A percentile compares a stretch with the other conserved stretches of the same genome.
phyloP scores from a whole-genome alignment of 306 rosid species.

The Prunus mume region DNA sequence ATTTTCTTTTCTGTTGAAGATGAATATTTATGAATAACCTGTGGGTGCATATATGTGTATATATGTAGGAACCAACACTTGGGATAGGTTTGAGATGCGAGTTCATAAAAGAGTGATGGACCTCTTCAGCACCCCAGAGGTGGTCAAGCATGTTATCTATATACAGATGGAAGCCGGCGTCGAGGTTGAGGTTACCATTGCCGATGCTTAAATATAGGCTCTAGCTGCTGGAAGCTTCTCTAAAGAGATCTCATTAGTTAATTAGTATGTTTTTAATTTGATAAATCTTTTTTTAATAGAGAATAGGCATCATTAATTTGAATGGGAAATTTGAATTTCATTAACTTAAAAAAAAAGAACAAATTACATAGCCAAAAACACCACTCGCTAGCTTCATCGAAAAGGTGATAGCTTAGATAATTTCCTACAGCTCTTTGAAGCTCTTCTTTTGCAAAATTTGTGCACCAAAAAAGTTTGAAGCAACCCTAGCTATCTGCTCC shows the following conservation, averaged over 20 bases:
- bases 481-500: not conserved
- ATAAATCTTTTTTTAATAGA: too few relatives aligned
- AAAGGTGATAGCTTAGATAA: too few relatives aligned
- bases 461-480: not conserved
- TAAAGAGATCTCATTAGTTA: too few relatives aligned
- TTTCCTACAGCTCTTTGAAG: not conserved
- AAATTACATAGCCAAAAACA: too few relatives aligned
- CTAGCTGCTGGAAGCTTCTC: not conserved
- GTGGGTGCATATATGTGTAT: not conserved
- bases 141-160: constrained; percentile 64
- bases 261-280: too few relatives aligned
- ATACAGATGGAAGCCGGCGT: constrained; percentile 69
- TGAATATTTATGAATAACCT: too few relatives aligned
- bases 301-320: too few relatives aligned
- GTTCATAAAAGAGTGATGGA: constrained; percentile 72
- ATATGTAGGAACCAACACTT: constrained; percentile 62
- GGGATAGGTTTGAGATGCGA: constrained; percentile 68
- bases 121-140: constrained; percentile 70
- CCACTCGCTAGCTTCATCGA: too few relatives aligned
- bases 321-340: too few relatives aligned
- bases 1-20: too few relatives aligned
- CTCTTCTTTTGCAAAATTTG: not conserved
- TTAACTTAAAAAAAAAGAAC: too few relatives aligned
- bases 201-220: constrained; percentile 41
- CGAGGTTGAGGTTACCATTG: constrained; percentile 75